Evolutionary conservation across 768 basidiomycete genomes (phyloP).

Genomic region (Roridomyces roridus): DNA sequence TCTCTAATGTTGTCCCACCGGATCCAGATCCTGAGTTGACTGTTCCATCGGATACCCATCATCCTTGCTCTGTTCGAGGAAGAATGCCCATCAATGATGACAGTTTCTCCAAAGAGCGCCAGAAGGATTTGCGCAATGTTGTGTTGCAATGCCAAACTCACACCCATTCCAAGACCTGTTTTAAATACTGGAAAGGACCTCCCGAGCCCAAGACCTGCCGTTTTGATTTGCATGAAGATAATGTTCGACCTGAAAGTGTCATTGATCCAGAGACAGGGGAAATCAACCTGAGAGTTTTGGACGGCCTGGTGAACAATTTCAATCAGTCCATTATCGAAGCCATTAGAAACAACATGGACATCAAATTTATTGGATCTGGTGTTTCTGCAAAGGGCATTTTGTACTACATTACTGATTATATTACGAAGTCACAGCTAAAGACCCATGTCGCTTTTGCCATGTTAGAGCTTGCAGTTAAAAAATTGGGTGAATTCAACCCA

Average conservation of each 20-base stretch:
- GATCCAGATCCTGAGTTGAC: not conserved
- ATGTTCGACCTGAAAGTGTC: not conserved
- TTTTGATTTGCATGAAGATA: slow-evolving; percentile 8
- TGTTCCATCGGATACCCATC: not conserved
- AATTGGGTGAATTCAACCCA: slow-evolving; percentile 19
- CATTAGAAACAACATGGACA: slow-evolving; percentile 23
- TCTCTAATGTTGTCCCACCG: not conserved
- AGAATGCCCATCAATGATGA: not conserved
- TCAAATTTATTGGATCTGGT: slow-evolving; percentile 27
- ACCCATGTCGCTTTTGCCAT: slow-evolving; percentile 26
- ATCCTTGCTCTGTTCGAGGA: slow-evolving; percentile 15
- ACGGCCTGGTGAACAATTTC: slow-evolving; percentile 10
- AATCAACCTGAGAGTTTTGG: not conserved
- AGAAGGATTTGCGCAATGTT: slow-evolving; percentile 18
- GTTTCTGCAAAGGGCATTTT: slow-evolving; percentile 35
- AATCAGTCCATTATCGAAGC: slow-evolving; percentile 18
- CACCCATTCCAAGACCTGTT: slow-evolving; percentile 21
- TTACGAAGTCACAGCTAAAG: slow-evolving; percentile 36
- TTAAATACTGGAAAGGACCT: not conserved
- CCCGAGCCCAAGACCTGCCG: not conserved
- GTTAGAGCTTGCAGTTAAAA: slow-evolving; percentile 20
- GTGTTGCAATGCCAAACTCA: slow-evolving; percentile 29
- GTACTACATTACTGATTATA: slow-evolving; percentile 44
- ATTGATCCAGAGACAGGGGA: not conserved
- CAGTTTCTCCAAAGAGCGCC: not conserved